Evolutionary conservation across 2,329 filamentous ascomycete species (phyloP), one percentile per base, ranked within the genome.

Genomic region (Elsinoe perseae): DNA sequence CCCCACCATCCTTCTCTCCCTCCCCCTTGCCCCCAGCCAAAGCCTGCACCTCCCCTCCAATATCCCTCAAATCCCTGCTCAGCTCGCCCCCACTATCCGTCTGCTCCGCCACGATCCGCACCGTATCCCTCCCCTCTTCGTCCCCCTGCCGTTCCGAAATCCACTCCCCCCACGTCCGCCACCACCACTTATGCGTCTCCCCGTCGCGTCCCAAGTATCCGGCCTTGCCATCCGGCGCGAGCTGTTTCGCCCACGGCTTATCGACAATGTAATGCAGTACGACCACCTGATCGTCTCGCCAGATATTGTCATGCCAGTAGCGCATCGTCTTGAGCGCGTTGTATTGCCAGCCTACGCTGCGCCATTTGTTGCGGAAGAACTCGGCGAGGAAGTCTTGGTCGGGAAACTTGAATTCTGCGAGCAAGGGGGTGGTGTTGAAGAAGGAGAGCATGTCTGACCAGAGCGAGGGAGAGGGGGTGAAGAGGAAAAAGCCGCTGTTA

Each of bases 251-350:
- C 78, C 78, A 80, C 12, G 78, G 78, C 66, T 80, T 80, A 60
- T 80, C 77, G 5, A 79, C 76, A 56, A 80, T 78, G 56, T 79
- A 80, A 61, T 80, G 78, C 50, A 79, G 57, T 6, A 73, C 73
- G 0, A 72, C 67, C 3, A 80, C 73, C 25, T 74, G 70, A 1
- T 72, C 70, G 58, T 80, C 77, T 3, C 69, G 66, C 77, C 77
- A 80, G 20, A 79, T 73, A 32, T 73, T 71, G 4, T 65, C 56
- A 61, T 80, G 77, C 75, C 76, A 77, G 62, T 80, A 79, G 30
- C 73, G 66, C 72, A 75, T 77, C 9, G 77, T 80, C 65, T 80
- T 80, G 8, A 80, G 65, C 2, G 77, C 77, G 60, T 80, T 80
- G 46, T 71, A 76, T 52, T 74, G 73, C 76, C 77, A 80, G 1